Base-by-base conservation (phyloP, 2,329 filamentous ascomycete species). In the Lecanicillium sp. region DNA sequence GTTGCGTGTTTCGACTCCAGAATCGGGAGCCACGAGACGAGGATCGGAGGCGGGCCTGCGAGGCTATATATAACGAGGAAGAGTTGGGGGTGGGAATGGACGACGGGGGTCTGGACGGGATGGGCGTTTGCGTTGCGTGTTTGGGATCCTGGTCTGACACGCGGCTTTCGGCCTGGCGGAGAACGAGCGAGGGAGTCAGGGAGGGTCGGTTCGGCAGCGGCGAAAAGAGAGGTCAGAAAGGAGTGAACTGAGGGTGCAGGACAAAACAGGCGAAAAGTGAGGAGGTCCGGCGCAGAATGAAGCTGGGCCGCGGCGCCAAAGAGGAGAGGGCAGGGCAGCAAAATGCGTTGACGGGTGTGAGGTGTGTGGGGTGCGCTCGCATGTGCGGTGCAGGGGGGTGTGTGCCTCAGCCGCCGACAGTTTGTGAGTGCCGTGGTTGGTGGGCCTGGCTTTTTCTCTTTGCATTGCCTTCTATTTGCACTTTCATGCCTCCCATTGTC, bases 61-160 rank as follows among this genome's bases (percentile, higher is more conserved):
- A 32, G 36, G 43, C 29, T 33, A 44, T 55, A 46, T 50, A 55
- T 54, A 56, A 49, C 50, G 50, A 38, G 27, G 33, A 36, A 7
- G 22, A 25, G 7, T 25, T 6, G 36, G 20, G 33, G 31, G 28
- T 33, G 40, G 31, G 42, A 28, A 44, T 36, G 38, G 31, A 34
- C 27, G 41, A 42, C 25, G 29, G 35, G 41, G 36, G 40, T 38
- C 36, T 44, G 44, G 39, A 40, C 36, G 43, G 37, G 36, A 11
- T 25, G 22, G 22, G 22, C 22, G 22, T 25, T 25, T 25, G 22
- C 11, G 22, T n/a, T 25, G 22, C 22, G 6, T 25, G 22, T 25
- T 25, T 25, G 22, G 22, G 22, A 25, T 7, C 22, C 22, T 25
- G 6, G 22, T 25, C 22, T 25, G 22, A 25, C 22, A 25, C 22